A percentile compares a stretch with the other conserved stretches of the same genome.
These are phyloP conservation scores for Inga laurina DNA, from an alignment of 306 rosid species.

Conservation along the genomic window DNA sequence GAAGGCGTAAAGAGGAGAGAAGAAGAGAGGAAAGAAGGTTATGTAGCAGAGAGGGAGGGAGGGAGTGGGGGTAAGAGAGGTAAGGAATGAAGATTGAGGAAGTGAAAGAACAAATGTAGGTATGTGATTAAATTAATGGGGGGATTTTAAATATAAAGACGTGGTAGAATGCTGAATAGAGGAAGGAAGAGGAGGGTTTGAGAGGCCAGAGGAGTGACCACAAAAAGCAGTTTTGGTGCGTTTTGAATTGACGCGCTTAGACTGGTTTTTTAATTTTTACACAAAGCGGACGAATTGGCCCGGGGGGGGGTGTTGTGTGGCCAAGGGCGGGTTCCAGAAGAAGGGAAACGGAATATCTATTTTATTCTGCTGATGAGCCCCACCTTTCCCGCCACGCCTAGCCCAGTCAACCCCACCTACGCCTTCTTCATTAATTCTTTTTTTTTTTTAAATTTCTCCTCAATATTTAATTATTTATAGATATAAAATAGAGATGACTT, in stretches of 20 bases:
- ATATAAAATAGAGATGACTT: too few relatives aligned
- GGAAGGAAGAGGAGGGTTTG: background rate
- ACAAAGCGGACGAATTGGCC: too few relatives aligned
- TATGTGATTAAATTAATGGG: background rate
- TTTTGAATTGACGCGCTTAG: slow-evolving; percentile 32
- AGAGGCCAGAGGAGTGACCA: slow-evolving; percentile 6
- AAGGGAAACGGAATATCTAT: slow-evolving; percentile 37
- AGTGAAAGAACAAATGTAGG: background rate
- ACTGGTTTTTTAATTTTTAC: slow-evolving; percentile 2
- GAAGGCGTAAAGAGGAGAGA: background rate
- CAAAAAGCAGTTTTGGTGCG: slow-evolving; percentile 17
- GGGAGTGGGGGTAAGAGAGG: background rate
- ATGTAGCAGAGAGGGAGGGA: background rate
- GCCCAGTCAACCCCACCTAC: slow-evolving; percentile 37
- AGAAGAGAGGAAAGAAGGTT: background rate
- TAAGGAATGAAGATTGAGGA: background rate
- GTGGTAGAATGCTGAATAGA: background rate
- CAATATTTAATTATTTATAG: too few relatives aligned
- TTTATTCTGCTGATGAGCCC: slow-evolving; percentile 38
- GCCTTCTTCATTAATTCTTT: background rate
- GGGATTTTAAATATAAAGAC: background rate
- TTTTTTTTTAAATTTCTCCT: too few relatives aligned
- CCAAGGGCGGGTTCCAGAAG: slow-evolving; percentile 30
- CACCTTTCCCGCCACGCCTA: slow-evolving; percentile 20
- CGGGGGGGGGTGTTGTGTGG: slow-evolving; percentile 2